phyloP scores from a whole-genome alignment of 148 eudicot species.

The Nepenthes gracilis region DNA sequence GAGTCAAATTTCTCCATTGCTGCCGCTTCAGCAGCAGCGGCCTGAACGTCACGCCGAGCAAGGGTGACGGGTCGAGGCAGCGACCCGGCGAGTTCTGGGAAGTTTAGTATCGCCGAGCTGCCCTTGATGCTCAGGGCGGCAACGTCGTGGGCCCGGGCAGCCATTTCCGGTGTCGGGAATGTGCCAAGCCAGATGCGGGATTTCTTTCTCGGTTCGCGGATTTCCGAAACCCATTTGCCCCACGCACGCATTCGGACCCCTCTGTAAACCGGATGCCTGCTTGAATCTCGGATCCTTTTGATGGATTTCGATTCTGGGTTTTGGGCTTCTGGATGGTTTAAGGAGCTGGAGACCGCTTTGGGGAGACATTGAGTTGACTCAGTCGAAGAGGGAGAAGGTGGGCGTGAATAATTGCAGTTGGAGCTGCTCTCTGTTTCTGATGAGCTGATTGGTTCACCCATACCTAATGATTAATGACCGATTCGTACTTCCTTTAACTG shows the following conservation, averaged over 20 bases:
- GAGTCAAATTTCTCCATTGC: constrained; percentile 49
- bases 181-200: constrained; percentile 92
- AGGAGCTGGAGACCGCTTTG: too few relatives aligned
- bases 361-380: too few relatives aligned
- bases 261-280: constrained; percentile 51
- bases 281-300: constrained; percentile 14
- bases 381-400: too few relatives aligned
- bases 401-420: too few relatives aligned
- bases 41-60: constrained; percentile 67
- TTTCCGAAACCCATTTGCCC: constrained; percentile 95
- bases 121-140: constrained; percentile 79
- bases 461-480: too few relatives aligned
- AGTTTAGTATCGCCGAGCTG: constrained; percentile 59
- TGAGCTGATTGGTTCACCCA: too few relatives aligned
- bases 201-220: constrained; percentile 65
- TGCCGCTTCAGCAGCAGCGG: constrained; percentile 76
- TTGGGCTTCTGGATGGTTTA: not conserved
- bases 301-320: not conserved
- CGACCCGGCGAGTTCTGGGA: constrained; percentile 49
- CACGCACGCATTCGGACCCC: constrained; percentile 72
- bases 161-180: constrained; percentile 71
- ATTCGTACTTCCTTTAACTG: too few relatives aligned
- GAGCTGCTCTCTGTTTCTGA: too few relatives aligned
- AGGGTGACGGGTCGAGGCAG: constrained; percentile 57
- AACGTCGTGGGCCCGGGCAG: constrained; percentile 83